Conservation (phyloP, 257 asterid species). For the Anisodus acutangulus region DNA sequence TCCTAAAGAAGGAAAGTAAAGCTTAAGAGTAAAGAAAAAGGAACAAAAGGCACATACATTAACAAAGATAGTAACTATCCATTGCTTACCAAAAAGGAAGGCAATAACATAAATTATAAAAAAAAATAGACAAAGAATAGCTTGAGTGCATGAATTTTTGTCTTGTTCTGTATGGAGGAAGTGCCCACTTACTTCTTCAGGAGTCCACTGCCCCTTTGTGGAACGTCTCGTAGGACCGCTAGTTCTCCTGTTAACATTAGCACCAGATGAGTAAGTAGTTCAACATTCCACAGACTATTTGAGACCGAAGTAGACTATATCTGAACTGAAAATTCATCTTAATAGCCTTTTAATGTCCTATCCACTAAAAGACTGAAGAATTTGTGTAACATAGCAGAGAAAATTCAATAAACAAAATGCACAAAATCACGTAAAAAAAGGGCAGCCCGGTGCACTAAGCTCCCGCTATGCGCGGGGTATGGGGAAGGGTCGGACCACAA, state of each 20-base stretch:
- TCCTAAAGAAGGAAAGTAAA: neutral
- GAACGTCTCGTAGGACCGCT: slow-evolving; percentile 98
- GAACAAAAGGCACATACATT: neutral
- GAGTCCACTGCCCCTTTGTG: slow-evolving; percentile 98
- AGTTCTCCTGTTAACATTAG: slow-evolving; percentile 66
- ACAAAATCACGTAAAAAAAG: neutral
- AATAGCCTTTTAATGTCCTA: slow-evolving; percentile 2
- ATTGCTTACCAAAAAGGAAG: neutral
- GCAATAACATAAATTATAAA: no score
- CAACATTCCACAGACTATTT: slow-evolving; percentile 20
- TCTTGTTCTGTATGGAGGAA: neutral
- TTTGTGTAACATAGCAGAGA: neutral
- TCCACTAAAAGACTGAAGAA: neutral
- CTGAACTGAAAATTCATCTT: slow-evolving; percentile 7
- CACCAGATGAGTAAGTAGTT: slow-evolving; percentile 30
- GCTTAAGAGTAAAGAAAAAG: neutral
- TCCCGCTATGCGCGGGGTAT: no score
- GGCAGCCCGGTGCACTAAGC: no score
- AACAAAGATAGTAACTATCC: neutral
- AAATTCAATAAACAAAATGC: neutral
- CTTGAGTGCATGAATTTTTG: slow-evolving; percentile 2
- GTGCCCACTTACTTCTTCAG: slow-evolving; percentile 74
- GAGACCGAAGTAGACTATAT: neutral
- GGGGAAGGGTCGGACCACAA: no score
- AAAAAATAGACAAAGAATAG: neutral